Conservation (phyloP, 2,329 filamentous ascomycete genomes). For the Phyllosticta ampelicida region DNA sequence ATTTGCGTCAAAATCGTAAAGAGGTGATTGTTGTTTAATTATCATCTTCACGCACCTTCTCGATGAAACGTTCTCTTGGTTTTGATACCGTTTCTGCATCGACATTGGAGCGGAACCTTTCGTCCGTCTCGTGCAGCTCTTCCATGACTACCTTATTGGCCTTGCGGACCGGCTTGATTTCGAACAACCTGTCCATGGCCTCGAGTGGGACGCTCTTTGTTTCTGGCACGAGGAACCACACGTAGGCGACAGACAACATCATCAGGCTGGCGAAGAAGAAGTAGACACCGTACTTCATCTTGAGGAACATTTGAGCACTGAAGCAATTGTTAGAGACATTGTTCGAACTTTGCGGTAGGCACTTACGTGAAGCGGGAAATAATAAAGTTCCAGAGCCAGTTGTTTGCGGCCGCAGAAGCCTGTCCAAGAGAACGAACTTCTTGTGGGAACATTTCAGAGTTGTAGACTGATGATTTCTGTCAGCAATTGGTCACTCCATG, state of each 20-base stretch:
- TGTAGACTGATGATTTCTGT: neutral
- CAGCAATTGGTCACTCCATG: neutral
- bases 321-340: constrained; percentile 16
- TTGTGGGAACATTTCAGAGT: constrained; percentile 58
- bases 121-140: constrained; percentile 28
- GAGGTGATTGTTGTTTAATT: neutral
- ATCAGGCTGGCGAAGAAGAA: constrained; percentile 41
- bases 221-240: constrained; percentile 35
- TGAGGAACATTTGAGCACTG: constrained; percentile 44
- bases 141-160: constrained; percentile 31
- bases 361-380: constrained; percentile 51
- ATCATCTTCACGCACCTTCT: constrained; percentile 6
- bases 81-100: constrained; percentile 19
- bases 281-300: constrained; percentile 34
- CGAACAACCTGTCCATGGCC: constrained; percentile 37
- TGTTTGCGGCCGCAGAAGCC: constrained; percentile 58
- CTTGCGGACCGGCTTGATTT: constrained; percentile 31
- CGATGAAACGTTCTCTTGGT: constrained; percentile 7
- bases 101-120: constrained; percentile 33
- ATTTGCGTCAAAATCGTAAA: neutral
- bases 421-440: constrained; percentile 60
- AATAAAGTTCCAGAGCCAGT: constrained; percentile 65
- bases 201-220: constrained; percentile 37
- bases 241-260: constrained; percentile 33
- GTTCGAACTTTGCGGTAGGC: neutral